phyloP scores from a whole-genome alignment of 257 asterid species.

The Plectranthus barbatus region DNA sequence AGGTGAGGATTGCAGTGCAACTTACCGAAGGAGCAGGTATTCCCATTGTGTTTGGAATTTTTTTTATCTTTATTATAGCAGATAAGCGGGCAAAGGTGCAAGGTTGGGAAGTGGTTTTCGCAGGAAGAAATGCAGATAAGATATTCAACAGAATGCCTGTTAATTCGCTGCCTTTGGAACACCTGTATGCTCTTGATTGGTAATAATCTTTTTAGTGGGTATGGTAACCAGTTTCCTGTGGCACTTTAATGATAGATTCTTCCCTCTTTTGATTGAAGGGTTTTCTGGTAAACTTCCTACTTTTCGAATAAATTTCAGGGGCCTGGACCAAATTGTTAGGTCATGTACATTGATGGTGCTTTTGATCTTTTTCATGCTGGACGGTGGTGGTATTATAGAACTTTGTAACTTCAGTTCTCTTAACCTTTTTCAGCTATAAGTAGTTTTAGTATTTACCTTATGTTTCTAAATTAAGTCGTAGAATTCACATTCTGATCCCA shows the following conservation, averaged over 20 bases:
- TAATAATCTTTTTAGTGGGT: background rate
- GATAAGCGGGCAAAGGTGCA: too few relatives aligned
- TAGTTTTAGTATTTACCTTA: background rate
- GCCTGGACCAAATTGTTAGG: slow-evolving; percentile 84
- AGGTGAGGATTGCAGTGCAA: too few relatives aligned
- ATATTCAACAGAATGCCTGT: too few relatives aligned
- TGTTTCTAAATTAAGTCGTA: slow-evolving; percentile 1
- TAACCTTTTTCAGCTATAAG: background rate
- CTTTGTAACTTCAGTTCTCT: slow-evolving; percentile 1
- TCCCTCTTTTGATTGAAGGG: slow-evolving; percentile 5
- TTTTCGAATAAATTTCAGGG: slow-evolving; percentile 40
- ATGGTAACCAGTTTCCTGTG: background rate
- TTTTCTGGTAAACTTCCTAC: slow-evolving; percentile 4
- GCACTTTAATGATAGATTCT: background rate
- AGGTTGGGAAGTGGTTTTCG: too few relatives aligned
- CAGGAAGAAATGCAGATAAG: too few relatives aligned
- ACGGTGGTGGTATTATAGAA: slow-evolving; percentile 69
- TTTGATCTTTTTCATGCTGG: slow-evolving; percentile 98
- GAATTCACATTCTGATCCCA: background rate
- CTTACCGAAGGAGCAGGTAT: too few relatives aligned
- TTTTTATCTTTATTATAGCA: too few relatives aligned
- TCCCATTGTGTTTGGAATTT: too few relatives aligned
- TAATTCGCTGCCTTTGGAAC: too few relatives aligned
- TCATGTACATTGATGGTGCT: slow-evolving; percentile 93
- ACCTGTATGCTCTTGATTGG: background rate